phyloP scores from a whole-genome alignment of 208 protist genomes.

The Acanthamoeba sp. region DNA sequence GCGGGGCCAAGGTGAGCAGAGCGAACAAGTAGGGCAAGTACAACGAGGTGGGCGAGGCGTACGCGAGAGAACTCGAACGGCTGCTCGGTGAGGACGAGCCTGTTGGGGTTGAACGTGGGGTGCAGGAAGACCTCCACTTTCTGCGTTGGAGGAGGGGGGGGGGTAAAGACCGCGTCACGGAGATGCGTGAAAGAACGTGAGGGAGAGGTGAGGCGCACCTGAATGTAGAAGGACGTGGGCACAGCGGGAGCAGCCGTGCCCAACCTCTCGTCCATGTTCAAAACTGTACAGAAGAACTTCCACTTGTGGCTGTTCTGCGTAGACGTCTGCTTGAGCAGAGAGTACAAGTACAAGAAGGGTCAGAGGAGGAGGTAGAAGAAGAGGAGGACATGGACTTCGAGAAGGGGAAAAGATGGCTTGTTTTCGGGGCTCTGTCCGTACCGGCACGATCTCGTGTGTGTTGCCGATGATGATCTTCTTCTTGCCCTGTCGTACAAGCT shows the following conservation, averaged over 20 bases:
- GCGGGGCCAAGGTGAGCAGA: background rate
- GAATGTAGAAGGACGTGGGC: constrained; percentile 35
- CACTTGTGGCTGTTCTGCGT: constrained; percentile 64
- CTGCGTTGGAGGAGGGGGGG: background rate
- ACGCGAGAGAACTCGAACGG: constrained; percentile 63
- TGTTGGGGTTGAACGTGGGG: constrained; percentile 36
- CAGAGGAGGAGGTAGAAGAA: too few relatives aligned
- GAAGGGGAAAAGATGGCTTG: background rate
- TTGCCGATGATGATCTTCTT: constrained; percentile 74
- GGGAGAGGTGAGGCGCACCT: background rate
- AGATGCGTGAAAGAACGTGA: background rate
- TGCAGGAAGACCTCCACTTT: constrained; percentile 63
- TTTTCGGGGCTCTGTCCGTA: background rate
- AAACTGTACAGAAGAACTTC: constrained; percentile 68
- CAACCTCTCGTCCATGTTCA: constrained; percentile 55
- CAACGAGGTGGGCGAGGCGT: background rate
- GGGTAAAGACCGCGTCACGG: background rate
- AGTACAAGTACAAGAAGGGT: too few relatives aligned
- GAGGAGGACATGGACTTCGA: background rate
- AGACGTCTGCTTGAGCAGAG: background rate
- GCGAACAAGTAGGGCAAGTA: background rate
- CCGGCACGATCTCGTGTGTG: constrained; percentile 30
- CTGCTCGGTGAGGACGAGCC: background rate
- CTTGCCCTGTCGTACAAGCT: background rate
- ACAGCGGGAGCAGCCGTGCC: background rate